Evolutionary conservation across 352 stramenopile genomes (phyloP), one percentile per base, ranked within the genome.

Genomic region (Phytopythium delawarense): DNA sequence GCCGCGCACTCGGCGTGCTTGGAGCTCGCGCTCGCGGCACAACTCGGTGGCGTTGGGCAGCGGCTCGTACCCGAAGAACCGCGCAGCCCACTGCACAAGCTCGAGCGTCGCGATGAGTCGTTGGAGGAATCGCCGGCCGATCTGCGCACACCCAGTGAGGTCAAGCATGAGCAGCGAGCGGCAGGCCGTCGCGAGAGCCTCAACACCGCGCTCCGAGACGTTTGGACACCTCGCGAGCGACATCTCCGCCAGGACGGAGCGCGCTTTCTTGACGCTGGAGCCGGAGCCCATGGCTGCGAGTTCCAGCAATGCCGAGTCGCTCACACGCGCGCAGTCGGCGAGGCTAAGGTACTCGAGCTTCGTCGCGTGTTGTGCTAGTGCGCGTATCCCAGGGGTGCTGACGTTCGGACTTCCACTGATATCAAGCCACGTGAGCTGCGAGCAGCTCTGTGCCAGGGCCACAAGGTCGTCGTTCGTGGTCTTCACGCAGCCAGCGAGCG

Each of bases 11-110:
- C 90, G 59, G 1, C 83, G 62, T 7, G 80, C 46, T 5, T 71
- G 70, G 2, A 63, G 70, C 40, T 96, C 86, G 8, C 85, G 80
- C 50, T 90, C 67, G 2, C 63, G 63, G 37, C 81, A 89, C 16
- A 96, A 69, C 55, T 93, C 77, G 7, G 81, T 66, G 32, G 89
- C 89, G 56, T 97, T 90, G 9, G 87, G 85, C 4, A 94, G 70
- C 8, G 88, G 87, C 59, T 94, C 79, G 49, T 91, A 94, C n/a
- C 89, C 89, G 46, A 95, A 88, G 62, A 92, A 96, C 16, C 62
- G 76, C n/a, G 64, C 76, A 4, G 87, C 81, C 75, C 82, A 91
- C 58, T 97, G 81, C 32, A 96, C 88, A 52, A 96, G 94, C 57
- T 78, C 78, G 32, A 97, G 82, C 46, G 81, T 79, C 9, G 75